phyloP scores from a whole-genome alignment of 768 basidiomycete species.

The Termitomyces sp. region DNA sequence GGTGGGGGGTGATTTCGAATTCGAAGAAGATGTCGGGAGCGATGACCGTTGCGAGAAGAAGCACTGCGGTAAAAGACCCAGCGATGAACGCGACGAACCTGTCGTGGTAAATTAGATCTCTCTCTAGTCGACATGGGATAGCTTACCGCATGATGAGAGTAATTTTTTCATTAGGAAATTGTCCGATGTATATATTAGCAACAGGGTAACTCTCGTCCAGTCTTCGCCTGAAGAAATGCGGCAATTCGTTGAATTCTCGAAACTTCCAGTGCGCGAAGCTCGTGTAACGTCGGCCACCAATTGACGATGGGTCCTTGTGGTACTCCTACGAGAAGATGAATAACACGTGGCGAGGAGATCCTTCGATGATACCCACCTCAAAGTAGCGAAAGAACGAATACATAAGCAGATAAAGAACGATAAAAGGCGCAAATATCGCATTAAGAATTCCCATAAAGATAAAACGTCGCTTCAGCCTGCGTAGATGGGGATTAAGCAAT shows the following conservation, averaged over 20 bases:
- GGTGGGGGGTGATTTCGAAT: slow-evolving; percentile 91
- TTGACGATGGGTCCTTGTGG: slow-evolving; percentile 95
- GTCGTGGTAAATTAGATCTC: background rate
- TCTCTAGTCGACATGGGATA: background rate
- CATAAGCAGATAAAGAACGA: slow-evolving; percentile 92
- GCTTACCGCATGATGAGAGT: slow-evolving; percentile 84
- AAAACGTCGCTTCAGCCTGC: slow-evolving; percentile 77
- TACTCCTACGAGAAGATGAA: slow-evolving; percentile 67
- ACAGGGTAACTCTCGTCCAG: slow-evolving; percentile 85
- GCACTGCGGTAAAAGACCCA: slow-evolving; percentile 94
- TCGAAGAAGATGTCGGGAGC: slow-evolving; percentile 92
- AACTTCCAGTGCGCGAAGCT: slow-evolving; percentile 98
- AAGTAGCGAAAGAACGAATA: slow-evolving; percentile 99
- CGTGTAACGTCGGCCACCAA: slow-evolving; percentile 89
- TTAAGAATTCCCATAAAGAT: slow-evolving; percentile 98
- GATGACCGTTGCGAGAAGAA: slow-evolving; percentile 85
- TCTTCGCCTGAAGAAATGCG: slow-evolving; percentile 84
- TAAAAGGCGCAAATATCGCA: slow-evolving; percentile 93
- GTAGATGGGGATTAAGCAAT: background rate
- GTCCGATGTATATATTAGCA: slow-evolving; percentile 94
- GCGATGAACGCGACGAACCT: slow-evolving; percentile 96
- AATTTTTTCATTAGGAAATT: slow-evolving; percentile 94
- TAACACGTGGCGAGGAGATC: slow-evolving; percentile 1
- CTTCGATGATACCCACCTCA: slow-evolving; percentile 54
- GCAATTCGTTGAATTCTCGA: slow-evolving; percentile 96